Evolutionary conservation across 306 rosid genomes (phyloP).

Genomic region (Senna tora): DNA sequence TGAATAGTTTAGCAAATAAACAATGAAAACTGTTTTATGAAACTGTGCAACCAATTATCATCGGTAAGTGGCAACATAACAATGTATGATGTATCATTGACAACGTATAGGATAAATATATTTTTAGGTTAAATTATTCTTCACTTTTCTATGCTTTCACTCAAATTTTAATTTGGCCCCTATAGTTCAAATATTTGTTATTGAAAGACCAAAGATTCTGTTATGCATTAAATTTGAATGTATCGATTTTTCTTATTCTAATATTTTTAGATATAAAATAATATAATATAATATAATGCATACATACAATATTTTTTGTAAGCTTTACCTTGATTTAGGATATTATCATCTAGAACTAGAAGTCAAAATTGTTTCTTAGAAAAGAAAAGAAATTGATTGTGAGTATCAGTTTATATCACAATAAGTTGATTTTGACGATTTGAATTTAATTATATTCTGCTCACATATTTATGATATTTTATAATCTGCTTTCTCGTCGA

Average conservation of each 20-base stretch:
- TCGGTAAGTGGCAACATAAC: not conserved
- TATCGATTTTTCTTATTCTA: not conserved
- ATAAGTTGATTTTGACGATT: not conserved
- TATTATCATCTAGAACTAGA: constrained; percentile 8
- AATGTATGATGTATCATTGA: not conserved
- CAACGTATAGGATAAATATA: not conserved
- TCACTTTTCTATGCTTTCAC: too few species aligned
- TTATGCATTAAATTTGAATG: too few species aligned
- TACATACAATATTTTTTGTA: too few species aligned
- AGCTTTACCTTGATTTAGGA: not conserved
- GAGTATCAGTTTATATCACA: not conserved
- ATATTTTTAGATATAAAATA: not conserved
- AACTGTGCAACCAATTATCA: not conserved
- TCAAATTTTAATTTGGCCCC: not conserved
- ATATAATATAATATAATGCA: not conserved
- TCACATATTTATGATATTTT: not conserved
- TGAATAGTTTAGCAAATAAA: constrained; percentile 28
- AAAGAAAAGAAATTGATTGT: not conserved
- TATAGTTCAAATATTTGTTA: too few species aligned
- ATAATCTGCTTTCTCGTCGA: not conserved
- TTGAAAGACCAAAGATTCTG: too few species aligned
- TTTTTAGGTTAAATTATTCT: not conserved
- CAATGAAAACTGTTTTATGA: not conserved
- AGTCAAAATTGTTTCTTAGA: not conserved
- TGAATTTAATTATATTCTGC: not conserved